Evolutionary conservation across 2,329 filamentous ascomycete species (phyloP).

Genomic region (Trichoderma atroviride): DNA sequence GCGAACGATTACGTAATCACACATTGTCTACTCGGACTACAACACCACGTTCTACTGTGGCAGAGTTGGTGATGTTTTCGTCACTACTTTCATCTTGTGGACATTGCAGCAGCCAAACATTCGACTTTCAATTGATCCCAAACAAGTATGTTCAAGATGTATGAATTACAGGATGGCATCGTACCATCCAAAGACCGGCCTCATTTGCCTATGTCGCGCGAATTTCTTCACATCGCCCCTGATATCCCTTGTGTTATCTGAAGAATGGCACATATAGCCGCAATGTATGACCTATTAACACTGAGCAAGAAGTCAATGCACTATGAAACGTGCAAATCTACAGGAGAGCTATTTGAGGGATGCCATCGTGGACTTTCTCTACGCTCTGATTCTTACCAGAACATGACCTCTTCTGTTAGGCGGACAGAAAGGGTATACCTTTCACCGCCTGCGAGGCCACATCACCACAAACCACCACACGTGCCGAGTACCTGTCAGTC

Average conservation of each 20-base stretch:
- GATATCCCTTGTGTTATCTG: not conserved
- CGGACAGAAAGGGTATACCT: not conserved
- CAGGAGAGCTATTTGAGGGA: not conserved
- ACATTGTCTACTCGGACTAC: not conserved
- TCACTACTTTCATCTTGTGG: not conserved
- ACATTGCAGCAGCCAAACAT: too few relatives aligned
- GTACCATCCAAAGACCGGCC: not conserved
- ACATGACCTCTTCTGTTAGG: not conserved
- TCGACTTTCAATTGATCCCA: not conserved
- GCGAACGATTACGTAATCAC: not conserved
- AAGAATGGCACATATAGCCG: not conserved
- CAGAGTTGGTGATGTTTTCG: not conserved
- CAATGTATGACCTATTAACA: too few relatives aligned
- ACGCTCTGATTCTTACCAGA: not conserved
- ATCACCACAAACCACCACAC: not conserved
- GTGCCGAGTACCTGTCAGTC: not conserved
- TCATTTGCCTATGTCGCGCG: not conserved
- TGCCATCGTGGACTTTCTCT: not conserved
- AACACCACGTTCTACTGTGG: not conserved
- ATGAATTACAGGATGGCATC: not conserved
- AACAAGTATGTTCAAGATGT: too few relatives aligned
- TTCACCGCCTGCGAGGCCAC: slow-evolving; percentile 5
- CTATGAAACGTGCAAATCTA: not conserved
- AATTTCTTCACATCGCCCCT: not conserved
- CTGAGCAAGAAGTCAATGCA: not conserved